Evolutionary conservation across 2,329 filamentous ascomycete species (phyloP).

Genomic region (Microcyclospora tardicrescens): DNA sequence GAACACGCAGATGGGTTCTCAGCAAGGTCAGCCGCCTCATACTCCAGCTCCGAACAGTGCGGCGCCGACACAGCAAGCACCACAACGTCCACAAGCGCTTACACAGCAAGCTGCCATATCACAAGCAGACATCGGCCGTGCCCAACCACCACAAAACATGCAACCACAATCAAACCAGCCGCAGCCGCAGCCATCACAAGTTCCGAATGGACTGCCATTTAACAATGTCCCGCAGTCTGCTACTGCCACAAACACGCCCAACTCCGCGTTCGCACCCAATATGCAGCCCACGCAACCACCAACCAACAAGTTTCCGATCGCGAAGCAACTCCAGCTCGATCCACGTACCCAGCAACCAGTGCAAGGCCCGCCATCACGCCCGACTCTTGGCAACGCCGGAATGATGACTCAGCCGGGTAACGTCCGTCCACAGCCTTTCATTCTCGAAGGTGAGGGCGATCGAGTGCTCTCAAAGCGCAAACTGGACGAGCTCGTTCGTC

Average conservation of each 20-base stretch:
- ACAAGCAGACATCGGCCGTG: slow-evolving; percentile 28
- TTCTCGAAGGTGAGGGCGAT: slow-evolving; percentile 82
- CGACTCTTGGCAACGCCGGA: slow-evolving; percentile 75
- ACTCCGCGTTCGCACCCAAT: slow-evolving; percentile 10
- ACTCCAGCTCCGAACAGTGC: slow-evolving; percentile 3
- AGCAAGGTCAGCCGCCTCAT: slow-evolving; percentile 9
- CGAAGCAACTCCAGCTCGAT: slow-evolving; percentile 62
- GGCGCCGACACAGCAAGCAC: slow-evolving; percentile 6
- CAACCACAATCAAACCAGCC: slow-evolving; percentile 7
- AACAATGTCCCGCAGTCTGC: slow-evolving; percentile 7
- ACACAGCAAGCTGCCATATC: slow-evolving; percentile 33
- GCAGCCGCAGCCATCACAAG: slow-evolving; percentile 7
- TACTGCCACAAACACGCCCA: slow-evolving; percentile 13
- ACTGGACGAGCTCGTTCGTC: slow-evolving; percentile 83
- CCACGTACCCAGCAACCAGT: slow-evolving; percentile 65
- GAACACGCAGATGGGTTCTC: slow-evolving; percentile 9
- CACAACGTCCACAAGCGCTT: slow-evolving; percentile 21
- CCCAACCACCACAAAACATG: slow-evolving; percentile 5
- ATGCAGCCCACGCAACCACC: slow-evolving; percentile 17
- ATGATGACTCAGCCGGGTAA: slow-evolving; percentile 82
- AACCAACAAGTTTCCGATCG: slow-evolving; percentile 64
- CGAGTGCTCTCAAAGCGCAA: slow-evolving; percentile 96
- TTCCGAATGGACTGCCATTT: slow-evolving; percentile 15
- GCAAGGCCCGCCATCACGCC: slow-evolving; percentile 55
- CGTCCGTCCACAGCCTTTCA: slow-evolving; percentile 66